Evolutionary conservation across 495 filamentous ascomycete genomes (phyloP).

Genomic region (Polyplosphaeria fusca): DNA sequence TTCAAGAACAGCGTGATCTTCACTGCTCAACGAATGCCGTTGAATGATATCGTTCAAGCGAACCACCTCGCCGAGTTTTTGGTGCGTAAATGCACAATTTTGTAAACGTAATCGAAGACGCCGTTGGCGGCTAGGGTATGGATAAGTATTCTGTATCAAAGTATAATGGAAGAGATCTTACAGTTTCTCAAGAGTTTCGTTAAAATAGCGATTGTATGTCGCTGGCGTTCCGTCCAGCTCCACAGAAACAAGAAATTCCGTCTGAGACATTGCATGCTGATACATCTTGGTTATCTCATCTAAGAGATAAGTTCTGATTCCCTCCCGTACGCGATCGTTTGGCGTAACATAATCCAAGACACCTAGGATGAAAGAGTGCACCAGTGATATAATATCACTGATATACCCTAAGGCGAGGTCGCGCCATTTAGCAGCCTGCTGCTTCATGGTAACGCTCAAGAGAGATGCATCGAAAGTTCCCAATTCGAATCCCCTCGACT

Average conservation of each 20-base stretch:
- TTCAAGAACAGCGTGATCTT: slow-evolving; percentile 46
- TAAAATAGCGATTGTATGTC: slow-evolving; percentile 57
- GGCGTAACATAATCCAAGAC: slow-evolving; percentile 42
- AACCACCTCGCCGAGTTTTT: slow-evolving; percentile 31
- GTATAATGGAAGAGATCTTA: slow-evolving; percentile 10
- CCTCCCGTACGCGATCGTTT: slow-evolving; percentile 42
- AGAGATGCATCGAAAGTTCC: slow-evolving; percentile 43
- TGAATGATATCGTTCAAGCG: slow-evolving; percentile 31
- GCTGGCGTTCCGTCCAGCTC: slow-evolving; percentile 48
- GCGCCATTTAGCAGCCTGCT: slow-evolving; percentile 56
- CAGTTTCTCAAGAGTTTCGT: slow-evolving; percentile 48
- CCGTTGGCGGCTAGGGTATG: no score
- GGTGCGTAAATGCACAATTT: background rate
- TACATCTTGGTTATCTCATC: slow-evolving; percentile 49
- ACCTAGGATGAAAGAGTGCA: slow-evolving; percentile 49
- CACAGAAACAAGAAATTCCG: slow-evolving; percentile 48
- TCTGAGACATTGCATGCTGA: slow-evolving; percentile 44
- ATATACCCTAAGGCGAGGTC: slow-evolving; percentile 48
- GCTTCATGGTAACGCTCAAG: slow-evolving; percentile 45
- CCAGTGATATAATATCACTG: slow-evolving; percentile 44
- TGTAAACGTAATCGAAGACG: no score
- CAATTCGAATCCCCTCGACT: slow-evolving; percentile 23
- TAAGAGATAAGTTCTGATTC: slow-evolving; percentile 45
- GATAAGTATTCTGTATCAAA: no score
- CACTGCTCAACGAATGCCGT: slow-evolving; percentile 46